Evolutionary conservation across 768 basidiomycete species (phyloP).

Genomic region (Ramaria sp.): DNA sequence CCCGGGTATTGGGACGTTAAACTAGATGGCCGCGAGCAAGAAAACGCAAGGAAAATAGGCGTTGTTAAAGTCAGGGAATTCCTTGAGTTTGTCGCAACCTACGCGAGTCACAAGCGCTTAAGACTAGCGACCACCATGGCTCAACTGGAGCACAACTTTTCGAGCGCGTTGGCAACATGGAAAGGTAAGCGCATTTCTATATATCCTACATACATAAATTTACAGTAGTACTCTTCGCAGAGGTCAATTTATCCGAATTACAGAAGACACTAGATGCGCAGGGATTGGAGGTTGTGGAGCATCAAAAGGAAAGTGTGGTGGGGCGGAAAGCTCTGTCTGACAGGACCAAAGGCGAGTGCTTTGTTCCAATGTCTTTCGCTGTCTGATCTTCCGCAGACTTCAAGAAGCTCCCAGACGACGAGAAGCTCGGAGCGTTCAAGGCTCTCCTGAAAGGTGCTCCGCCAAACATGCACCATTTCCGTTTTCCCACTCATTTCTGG

Average conservation of each 20-base stretch:
- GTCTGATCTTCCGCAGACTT: conserved; percentile 50
- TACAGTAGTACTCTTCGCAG: conserved; percentile 27
- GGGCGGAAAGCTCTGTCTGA: conserved; percentile 92
- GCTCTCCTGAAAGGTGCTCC: conserved; percentile 71
- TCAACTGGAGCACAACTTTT: conserved; percentile 70
- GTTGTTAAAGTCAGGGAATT: too few species aligned
- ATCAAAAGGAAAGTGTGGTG: conserved; percentile 94
- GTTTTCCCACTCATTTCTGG: background rate
- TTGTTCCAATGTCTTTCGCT: background rate
- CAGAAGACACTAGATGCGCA: conserved; percentile 91
- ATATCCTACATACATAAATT: background rate
- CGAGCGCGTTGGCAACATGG: conserved; percentile 88
- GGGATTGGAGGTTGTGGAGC: conserved; percentile 92
- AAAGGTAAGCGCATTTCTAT: conserved; percentile 41
- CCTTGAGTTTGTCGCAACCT: too few species aligned
- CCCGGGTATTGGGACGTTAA: too few species aligned
- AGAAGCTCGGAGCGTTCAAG: conserved; percentile 84
- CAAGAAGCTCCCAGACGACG: conserved; percentile 86
- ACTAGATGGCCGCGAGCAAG: too few species aligned
- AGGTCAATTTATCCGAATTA: conserved; percentile 78
- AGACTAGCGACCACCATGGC: conserved; percentile 12
- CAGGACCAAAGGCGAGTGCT: conserved; percentile 79
- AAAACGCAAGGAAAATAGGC: too few species aligned
- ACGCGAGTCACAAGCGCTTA: background rate
- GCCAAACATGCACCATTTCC: background rate